Evolutionary conservation across 495 filamentous ascomycete species (phyloP), one percentile per base, ranked within the genome.

Genomic region (Xylaria castorea): DNA sequence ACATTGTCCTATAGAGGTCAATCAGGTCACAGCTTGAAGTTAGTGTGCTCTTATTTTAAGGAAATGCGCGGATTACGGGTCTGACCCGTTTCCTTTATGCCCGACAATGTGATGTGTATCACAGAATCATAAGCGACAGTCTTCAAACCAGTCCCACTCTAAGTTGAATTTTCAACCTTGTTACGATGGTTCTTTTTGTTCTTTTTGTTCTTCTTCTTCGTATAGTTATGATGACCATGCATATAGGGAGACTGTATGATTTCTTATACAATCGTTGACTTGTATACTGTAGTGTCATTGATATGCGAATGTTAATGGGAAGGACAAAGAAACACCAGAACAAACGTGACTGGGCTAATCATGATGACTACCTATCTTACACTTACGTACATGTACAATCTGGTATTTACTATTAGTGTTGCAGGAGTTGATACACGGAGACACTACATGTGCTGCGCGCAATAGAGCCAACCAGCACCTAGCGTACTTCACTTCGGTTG

Each of bases 381-480:
- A 48, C 16, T 48, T 18, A 48, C n/a, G n/a, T n/a, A n/a, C 18
- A 48, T 46, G 42, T 46, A 46, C 42, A 46, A 16, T 46, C 14
- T 14, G 16, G 16, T 46, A 46, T 46, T 18, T 5, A 46, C 42
- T 18, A 18, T 42, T 42, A 42, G 38, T 42, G 38, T 42, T 42
- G 38, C 38, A 42, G 38, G 38, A 42, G 16, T 46, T 46, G 42
- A 42, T 63, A 63, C 60, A 38, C 60, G 18, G 60, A 9, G 34
- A 63, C 60, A 38, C n/a, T 25, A 42, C 60, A 38, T 63, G 38
- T 38, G n/a, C 60, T 38, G 22, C 22, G 25, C 36, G 11, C 12
- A 36, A 34, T 68, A 51, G 20, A 68, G 66, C 66, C 64, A 51
- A 53, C 48, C 66, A 69, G 25, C 53, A 44, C 25, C 20, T 20